Conservation (phyloP, 805 yeast species). For the Ogataea corticis region DNA sequence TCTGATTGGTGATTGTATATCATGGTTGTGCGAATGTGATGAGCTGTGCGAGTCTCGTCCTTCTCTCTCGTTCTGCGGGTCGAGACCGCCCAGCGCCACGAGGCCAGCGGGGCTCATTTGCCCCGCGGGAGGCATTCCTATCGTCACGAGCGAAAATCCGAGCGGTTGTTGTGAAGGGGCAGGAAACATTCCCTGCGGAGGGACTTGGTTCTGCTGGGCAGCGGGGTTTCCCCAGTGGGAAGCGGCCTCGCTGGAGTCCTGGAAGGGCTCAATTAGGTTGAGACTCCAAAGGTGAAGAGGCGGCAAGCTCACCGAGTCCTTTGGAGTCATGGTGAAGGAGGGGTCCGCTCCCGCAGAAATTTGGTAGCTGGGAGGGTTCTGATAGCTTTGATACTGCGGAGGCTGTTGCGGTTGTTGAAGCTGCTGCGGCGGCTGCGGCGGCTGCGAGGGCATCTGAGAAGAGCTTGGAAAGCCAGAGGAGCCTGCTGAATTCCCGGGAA, state of each 20-base stretch:
- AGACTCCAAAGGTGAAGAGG: neutral
- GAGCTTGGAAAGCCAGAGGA: neutral
- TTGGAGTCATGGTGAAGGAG: neutral
- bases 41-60: neutral
- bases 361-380: neutral
- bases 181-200: neutral
- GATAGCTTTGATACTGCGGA: neutral
- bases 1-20: constrained; percentile 1
- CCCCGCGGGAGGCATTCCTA: neutral
- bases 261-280: neutral
- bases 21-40: neutral
- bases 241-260: neutral
- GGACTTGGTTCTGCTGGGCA: neutral
- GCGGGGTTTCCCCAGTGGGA: neutral
- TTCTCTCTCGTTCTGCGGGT: neutral
- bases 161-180: neutral
- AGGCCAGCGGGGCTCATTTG: neutral
- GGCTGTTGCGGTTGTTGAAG: no score
- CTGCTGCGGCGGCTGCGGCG: no score
- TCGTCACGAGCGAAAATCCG: neutral
- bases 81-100: neutral
- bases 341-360: neutral
- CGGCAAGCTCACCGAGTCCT: neutral
- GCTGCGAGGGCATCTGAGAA: no score
- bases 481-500: neutral